These are phyloP conservation scores for Blastobotrys buckinghamii DNA, from an alignment of 1,139 yeast species.

Conservation along the genomic window DNA sequence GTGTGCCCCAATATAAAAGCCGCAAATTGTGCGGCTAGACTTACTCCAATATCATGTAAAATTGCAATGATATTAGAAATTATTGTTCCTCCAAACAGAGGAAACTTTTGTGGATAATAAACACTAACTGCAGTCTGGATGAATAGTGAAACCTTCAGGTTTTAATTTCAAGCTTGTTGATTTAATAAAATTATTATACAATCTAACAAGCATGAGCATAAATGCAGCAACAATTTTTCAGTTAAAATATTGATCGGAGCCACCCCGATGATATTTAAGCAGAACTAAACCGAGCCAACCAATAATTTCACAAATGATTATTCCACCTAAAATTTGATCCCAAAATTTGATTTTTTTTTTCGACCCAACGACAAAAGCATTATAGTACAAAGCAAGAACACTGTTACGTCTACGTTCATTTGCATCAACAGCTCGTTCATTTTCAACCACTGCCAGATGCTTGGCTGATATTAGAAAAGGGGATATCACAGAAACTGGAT, in stretches of 20 bases:
- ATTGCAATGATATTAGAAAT: too few species aligned
- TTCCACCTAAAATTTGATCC: not conserved
- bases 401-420: conserved; percentile 4
- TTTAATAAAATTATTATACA: too few species aligned
- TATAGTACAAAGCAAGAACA: not conserved
- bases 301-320: not conserved
- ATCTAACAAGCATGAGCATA: too few species aligned
- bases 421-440: conserved; percentile 8
- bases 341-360: not conserved
- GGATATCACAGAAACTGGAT: conserved; percentile 5
- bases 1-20: too few species aligned
- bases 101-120: too few species aligned
- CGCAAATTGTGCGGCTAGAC: too few species aligned
- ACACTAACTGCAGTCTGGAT: too few species aligned
- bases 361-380: not conserved
- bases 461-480: conserved; percentile 8
- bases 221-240: too few species aligned
- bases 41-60: too few species aligned
- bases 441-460: conserved; percentile 12
- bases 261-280: not conserved
- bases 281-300: not conserved
- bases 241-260: not conserved
- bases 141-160: too few species aligned
- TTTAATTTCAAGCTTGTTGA: too few species aligned
- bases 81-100: too few species aligned